Conservation (phyloP, 108 stramenopile species). For the Nitzschia palea region DNA sequence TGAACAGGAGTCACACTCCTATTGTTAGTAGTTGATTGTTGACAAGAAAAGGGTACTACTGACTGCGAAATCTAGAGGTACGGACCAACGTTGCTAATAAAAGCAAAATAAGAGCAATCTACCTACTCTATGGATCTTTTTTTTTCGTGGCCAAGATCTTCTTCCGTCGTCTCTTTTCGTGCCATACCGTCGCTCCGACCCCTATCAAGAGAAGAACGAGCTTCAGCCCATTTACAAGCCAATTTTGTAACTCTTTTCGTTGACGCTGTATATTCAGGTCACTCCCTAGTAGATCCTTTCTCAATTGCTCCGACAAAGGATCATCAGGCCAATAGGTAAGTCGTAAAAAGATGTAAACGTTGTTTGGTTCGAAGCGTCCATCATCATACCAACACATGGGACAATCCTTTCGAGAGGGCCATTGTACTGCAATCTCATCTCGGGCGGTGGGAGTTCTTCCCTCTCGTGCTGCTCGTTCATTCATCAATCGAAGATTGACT, state of each 20-base stretch:
- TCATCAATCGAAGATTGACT: slow-evolving; percentile 70
- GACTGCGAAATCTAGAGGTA: no score
- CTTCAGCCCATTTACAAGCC: neutral
- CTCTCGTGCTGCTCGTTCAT: slow-evolving; percentile 49
- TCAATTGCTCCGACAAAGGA: slow-evolving; percentile 1
- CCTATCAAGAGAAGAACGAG: neutral
- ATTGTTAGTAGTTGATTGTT: no score
- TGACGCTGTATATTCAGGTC: neutral
- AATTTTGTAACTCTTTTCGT: neutral
- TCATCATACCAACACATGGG: slow-evolving; percentile 45
- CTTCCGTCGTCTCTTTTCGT: neutral
- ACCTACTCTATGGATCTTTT: slow-evolving; percentile 1
- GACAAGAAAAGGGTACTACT: no score
- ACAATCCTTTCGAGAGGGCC: slow-evolving; percentile 42
- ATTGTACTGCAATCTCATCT: slow-evolving; percentile 33
- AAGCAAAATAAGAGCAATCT: no score
- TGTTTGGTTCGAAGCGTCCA: slow-evolving; percentile 36
- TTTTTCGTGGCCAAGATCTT: neutral
- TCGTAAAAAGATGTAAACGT: slow-evolving; percentile 40
- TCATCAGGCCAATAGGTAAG: slow-evolving; percentile 46
- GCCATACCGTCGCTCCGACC: neutral
- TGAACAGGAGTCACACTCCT: no score
- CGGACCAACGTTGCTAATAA: no score
- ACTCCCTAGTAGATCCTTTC: slow-evolving; percentile 7
- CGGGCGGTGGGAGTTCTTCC: slow-evolving; percentile 5